A percentile compares a stretch with the other conserved stretches of the same genome.
Evolutionary conservation across 148 eudicot species (phyloP).

Genomic region (Rhododendron ovatum): DNA sequence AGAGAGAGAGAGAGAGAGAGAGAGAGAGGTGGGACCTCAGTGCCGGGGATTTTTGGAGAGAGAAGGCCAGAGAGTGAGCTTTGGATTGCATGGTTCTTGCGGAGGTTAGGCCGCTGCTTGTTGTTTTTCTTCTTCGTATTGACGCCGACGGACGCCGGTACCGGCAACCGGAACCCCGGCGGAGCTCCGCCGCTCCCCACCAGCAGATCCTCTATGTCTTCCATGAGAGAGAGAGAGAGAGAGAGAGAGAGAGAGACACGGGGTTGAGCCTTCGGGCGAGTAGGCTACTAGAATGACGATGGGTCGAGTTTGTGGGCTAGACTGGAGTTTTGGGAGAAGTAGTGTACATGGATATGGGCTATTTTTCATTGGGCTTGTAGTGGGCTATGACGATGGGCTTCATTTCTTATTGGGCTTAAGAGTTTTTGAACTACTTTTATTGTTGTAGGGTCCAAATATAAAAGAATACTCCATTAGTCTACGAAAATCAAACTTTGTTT

Average conservation of each 20-base stretch:
- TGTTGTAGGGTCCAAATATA: no score
- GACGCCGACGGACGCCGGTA: slow-evolving; percentile 54
- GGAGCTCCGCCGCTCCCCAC: slow-evolving; percentile 64
- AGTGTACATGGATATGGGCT: not conserved
- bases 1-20: not conserved
- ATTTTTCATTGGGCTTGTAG: not conserved
- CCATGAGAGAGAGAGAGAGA: slow-evolving; percentile 36
- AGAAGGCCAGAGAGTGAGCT: slow-evolving; percentile 31
- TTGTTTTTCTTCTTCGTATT: slow-evolving; percentile 52
- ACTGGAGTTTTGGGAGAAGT: not conserved
- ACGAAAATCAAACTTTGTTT: no score
- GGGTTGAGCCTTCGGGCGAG: not conserved
- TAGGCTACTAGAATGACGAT: not conserved
- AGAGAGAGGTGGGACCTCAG: slow-evolving; percentile 51
- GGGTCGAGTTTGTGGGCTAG: not conserved
- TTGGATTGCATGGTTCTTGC: slow-evolving; percentile 25
- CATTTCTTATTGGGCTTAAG: not conserved
- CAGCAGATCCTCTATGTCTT: slow-evolving; percentile 90
- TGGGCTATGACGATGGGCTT: not conserved
- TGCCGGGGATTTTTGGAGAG: slow-evolving; percentile 77
- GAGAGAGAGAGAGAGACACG: not conserved
- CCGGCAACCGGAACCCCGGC: slow-evolving; percentile 73
- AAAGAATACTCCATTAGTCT: no score
- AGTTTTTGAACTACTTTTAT: no score
- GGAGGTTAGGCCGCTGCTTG: slow-evolving; percentile 10